Evolutionary conservation across 2,329 filamentous ascomycete species (phyloP), one percentile per base, ranked within the genome.

Genomic region (Tolypocladium endophyticum): DNA sequence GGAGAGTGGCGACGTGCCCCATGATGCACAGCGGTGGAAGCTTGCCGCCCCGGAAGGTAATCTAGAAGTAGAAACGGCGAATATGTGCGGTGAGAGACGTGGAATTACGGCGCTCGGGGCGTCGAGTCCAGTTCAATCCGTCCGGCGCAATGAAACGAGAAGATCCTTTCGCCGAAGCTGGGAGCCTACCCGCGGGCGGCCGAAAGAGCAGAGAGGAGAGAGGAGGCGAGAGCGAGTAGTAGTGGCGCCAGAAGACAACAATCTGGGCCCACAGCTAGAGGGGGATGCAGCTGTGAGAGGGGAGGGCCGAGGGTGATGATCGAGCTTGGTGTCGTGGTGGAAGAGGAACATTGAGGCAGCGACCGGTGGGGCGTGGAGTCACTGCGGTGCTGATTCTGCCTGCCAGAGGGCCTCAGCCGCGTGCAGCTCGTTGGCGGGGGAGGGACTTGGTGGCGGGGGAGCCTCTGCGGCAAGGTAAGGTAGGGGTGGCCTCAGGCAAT

Each of bases 1-100:
- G 9, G 16, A 47, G 57, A 36, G 18, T 30, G 36, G 57, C 35
- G 28, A 64, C 66, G 28, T 59, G 71, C 72, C 71, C 70, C 72
- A 73, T 73, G 60, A 61, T 61, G 60, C 35, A 52, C 41, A 52
- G n/a, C 33, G 41, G 23, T 35, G 45, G 11, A 45, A 20, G 58
- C 5, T 35, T 30, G 30, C 43, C 18, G 35, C 30, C 50, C 50
- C 50, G 30, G 50, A 54, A 54, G 5, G 30, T 36, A 35, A 9
- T 36, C 50, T 54, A 54, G 30, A 8, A 35, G 23, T 54, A 54
- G 56, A 28, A 23, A 50, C 14, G 36, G 30, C 18, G 8, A 23
- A 20, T 36, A 4, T 41, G 18, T 38, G 36, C 25, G 38, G 38
- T 20, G 50, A 18, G 52, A 35, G 28, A 33, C 16, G 43, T n/a